Percentiles rank a stretch among this genome's conserved stretches.
These are phyloP conservation scores for Aspergillus steynii DNA, from an alignment of 495 filamentous ascomycete genomes.

Conservation along the genomic window DNA sequence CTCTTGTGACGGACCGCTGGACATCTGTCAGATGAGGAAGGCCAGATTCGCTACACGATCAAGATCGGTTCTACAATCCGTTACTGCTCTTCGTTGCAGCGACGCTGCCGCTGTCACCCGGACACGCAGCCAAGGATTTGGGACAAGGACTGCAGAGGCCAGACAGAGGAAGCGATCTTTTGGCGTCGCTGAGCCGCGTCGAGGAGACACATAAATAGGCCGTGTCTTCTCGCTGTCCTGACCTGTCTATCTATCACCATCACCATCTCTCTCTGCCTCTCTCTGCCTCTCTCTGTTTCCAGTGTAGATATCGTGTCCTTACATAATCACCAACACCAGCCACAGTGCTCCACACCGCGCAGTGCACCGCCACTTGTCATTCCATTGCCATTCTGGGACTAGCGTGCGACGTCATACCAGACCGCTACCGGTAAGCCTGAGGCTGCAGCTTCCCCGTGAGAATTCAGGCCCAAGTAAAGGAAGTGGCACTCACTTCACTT, in stretches of 20 bases:
- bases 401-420: background rate
- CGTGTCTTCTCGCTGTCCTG: background rate
- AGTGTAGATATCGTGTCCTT: background rate
- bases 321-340: background rate
- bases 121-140: constrained; percentile 1
- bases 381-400: background rate
- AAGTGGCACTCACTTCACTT: background rate
- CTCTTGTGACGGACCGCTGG: background rate
- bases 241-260: background rate
- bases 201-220: background rate
- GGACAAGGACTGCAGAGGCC: constrained; percentile 14
- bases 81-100: background rate
- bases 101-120: constrained; percentile 15
- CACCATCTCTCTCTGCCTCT: too few relatives aligned
- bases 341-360: background rate
- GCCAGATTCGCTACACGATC: background rate
- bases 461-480: background rate
- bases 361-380: background rate
- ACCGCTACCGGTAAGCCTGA: background rate
- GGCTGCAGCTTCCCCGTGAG: background rate
- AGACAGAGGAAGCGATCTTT: constrained; percentile 9
- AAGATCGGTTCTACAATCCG: background rate
- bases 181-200: background rate
- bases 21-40: background rate
- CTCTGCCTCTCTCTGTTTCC: too few relatives aligned